Evolutionary conservation across 1,284 basidiomycete species (phyloP).

Genomic region (Trichosporon faecale): DNA sequence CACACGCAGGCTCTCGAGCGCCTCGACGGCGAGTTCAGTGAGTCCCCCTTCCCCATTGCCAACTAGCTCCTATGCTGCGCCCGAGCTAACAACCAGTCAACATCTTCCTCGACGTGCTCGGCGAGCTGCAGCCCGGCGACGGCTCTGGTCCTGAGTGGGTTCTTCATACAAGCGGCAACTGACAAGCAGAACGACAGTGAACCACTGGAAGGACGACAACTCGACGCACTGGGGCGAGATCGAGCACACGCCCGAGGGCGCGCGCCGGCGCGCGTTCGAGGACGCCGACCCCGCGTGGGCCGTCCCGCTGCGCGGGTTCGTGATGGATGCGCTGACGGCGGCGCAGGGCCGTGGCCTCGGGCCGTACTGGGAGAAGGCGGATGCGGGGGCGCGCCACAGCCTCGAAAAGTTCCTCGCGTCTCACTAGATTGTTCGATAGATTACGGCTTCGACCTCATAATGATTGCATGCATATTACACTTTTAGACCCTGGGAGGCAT

Average conservation of each 20-base stretch:
- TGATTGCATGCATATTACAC: constrained; percentile 7
- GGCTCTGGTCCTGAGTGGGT: constrained; percentile 42
- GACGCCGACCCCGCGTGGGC: constrained; percentile 45
- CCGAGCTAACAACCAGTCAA: constrained; percentile 59
- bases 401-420: constrained; percentile 43
- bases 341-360: constrained; percentile 43
- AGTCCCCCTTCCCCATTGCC: constrained; percentile 15
- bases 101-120: constrained; percentile 84
- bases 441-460: neutral
- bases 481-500: neutral
- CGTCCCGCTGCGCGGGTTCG: constrained; percentile 40
- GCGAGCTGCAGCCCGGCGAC: constrained; percentile 68
- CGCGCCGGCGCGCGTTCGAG: constrained; percentile 40
- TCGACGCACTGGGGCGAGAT: constrained; percentile 38
- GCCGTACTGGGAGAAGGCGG: constrained; percentile 51
- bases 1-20: constrained; percentile 68
- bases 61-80: too few relatives aligned
- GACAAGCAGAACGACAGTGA: constrained; percentile 27
- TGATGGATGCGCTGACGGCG: constrained; percentile 42
- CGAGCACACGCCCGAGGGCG: constrained; percentile 43
- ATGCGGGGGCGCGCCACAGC: constrained; percentile 42
- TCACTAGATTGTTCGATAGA: neutral
- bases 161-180: neutral
- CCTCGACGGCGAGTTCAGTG: constrained; percentile 50
- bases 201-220: constrained; percentile 43